These are phyloP conservation scores for Penicillium verhagenii DNA, from an alignment of 495 filamentous ascomycete species.

Conservation along the genomic window DNA sequence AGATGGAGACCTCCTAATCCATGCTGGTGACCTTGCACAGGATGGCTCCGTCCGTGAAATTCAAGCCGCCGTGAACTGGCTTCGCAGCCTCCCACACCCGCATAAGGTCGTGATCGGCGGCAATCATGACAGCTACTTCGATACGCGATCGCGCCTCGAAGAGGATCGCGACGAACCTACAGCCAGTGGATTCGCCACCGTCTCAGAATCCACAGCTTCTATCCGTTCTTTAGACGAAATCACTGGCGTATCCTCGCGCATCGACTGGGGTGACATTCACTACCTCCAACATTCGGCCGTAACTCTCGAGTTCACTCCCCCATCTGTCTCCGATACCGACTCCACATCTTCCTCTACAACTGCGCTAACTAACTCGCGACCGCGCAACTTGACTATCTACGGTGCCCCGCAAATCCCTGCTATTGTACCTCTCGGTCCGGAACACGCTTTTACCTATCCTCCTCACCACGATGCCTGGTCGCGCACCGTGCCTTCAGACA, in stretches of 20 bases:
- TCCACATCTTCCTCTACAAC: constrained; percentile 13
- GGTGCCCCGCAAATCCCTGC: constrained; percentile 64
- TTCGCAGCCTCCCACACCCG: constrained; percentile 64
- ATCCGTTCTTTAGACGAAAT: constrained; percentile 42
- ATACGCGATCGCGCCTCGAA: constrained; percentile 48
- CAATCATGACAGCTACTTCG: constrained; percentile 88
- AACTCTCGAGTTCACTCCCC: constrained; percentile 44
- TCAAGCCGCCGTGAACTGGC: constrained; percentile 77
- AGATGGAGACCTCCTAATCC: constrained; percentile 80
- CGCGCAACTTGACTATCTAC: constrained; percentile 53
- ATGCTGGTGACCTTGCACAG: constrained; percentile 82
- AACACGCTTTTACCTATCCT: constrained; percentile 68
- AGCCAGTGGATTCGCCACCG: constrained; percentile 18
- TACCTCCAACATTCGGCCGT: constrained; percentile 64
- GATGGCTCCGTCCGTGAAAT: constrained; percentile 69
- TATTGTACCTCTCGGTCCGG: constrained; percentile 49
- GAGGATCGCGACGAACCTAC: constrained; percentile 38
- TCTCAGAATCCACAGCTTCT: constrained; percentile 44
- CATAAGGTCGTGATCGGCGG: constrained; percentile 83
- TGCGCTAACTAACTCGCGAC: constrained; percentile 14
- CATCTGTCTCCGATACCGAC: constrained; percentile 5
- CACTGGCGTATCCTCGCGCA: constrained; percentile 25
- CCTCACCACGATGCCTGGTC: constrained; percentile 61
- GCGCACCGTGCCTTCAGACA: constrained; percentile 66
- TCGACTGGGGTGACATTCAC: constrained; percentile 59